Evolutionary conservation across 768 basidiomycete species (phyloP).

Genomic region (Antrodiella citrinella): DNA sequence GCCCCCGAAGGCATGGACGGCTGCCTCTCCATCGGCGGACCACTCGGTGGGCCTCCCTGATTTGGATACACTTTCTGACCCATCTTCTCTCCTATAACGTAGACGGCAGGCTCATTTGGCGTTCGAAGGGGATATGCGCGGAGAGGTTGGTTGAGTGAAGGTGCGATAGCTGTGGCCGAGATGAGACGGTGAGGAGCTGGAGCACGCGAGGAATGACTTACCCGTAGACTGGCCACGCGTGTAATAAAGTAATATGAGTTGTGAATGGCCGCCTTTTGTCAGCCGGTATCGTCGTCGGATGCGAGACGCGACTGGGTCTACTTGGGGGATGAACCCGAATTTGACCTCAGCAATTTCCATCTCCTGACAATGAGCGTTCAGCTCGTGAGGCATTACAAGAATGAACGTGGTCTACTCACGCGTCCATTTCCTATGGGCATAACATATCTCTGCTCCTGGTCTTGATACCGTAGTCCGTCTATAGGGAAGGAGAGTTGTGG

Average conservation of each 20-base stretch:
- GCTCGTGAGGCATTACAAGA: not conserved
- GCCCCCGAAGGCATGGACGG: not conserved
- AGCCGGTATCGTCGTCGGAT: conserved; percentile 67
- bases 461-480: conserved; percentile 74
- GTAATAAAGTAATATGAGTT: conserved; percentile 73
- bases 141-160: conserved; percentile 51
- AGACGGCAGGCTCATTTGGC: conserved; percentile 59
- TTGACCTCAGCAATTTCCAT: conserved; percentile 70
- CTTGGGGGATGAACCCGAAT: conserved; percentile 67
- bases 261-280: conserved; percentile 61
- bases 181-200: not conserved
- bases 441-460: conserved; percentile 55
- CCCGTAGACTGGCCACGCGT: conserved; percentile 53
- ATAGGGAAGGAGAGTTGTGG: conserved; percentile 53
- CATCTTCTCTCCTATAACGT: conserved; percentile 61
- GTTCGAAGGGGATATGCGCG: conserved; percentile 65
- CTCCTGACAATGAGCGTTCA: conserved; percentile 37
- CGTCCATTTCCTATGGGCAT: conserved; percentile 43
- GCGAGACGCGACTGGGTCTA: conserved; percentile 58
- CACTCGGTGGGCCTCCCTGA: not conserved
- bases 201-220: conserved; percentile 32
- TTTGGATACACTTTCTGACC: conserved; percentile 51
- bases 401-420: conserved; percentile 31
- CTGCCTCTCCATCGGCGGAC: too few relatives aligned
- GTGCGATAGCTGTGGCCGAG: conserved; percentile 43